Evolutionary conservation across 2,329 filamentous ascomycete genomes (phyloP).

Genomic region (Monosporascus cannonballus): DNA sequence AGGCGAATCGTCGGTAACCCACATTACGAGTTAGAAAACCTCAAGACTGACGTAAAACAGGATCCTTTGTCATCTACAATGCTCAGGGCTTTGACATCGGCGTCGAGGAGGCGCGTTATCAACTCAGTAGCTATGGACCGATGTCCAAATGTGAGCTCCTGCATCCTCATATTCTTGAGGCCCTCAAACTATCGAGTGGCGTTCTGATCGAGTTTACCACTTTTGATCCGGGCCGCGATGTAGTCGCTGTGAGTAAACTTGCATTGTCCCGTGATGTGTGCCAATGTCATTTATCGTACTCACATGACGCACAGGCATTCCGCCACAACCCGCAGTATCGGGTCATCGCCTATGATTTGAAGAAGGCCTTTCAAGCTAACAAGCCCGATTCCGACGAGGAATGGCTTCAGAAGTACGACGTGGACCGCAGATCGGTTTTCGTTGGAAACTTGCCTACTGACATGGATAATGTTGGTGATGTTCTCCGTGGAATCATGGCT

Average conservation of each 20-base stretch:
- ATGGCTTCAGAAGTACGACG: conserved; percentile 25
- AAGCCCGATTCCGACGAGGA: conserved; percentile 21
- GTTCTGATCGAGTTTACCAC: conserved; percentile 44
- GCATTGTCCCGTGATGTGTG: neutral
- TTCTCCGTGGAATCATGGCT: conserved; percentile 17
- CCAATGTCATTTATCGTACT: conserved; percentile 1
- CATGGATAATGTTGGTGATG: conserved; percentile 16
- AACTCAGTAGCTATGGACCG: conserved; percentile 39
- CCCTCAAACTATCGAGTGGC: conserved; percentile 29
- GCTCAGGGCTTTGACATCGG: conserved; percentile 31
- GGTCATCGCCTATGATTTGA: conserved; percentile 27
- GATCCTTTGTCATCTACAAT: conserved; percentile 42
- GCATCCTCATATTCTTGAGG: conserved; percentile 24
- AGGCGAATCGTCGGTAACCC: conserved; percentile 46
- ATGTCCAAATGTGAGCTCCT: conserved; percentile 35
- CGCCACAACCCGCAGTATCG: conserved; percentile 25
- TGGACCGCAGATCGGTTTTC: conserved; percentile 29
- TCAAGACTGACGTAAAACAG: conserved; percentile 29
- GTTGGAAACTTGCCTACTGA: conserved; percentile 24
- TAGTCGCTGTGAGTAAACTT: conserved; percentile 36
- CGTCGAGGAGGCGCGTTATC: conserved; percentile 35
- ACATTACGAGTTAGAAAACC: neutral
- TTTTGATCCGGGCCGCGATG: conserved; percentile 46
- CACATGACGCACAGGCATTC: conserved; percentile 23
- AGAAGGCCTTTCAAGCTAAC: conserved; percentile 18